A percentile compares a stretch with the other conserved stretches of the same genome.
Conservation (phyloP, 2,329 filamentous ascomycete genomes). For the Epichloe scottii region DNA sequence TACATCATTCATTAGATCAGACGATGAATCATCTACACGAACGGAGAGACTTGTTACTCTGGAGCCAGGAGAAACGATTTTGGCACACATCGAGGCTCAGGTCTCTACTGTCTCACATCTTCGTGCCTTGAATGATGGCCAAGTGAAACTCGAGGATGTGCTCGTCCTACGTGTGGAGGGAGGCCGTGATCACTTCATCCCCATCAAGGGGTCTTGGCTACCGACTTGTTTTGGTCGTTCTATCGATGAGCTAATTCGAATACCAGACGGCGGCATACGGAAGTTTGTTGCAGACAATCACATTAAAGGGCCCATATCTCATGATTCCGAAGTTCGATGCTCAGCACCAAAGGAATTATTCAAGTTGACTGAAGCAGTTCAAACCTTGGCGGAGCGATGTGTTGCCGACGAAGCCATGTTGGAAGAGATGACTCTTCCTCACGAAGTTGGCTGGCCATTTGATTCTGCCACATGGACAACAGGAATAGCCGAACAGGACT, state of each 20-base stretch:
- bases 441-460: constrained; percentile 49
- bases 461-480: constrained; percentile 27
- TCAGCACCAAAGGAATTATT: constrained; percentile 85
- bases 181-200: constrained; percentile 86
- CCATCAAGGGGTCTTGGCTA: constrained; percentile 65
- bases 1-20: constrained; percentile 44
- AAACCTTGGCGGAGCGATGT: constrained; percentile 41
- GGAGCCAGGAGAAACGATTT: constrained; percentile 72
- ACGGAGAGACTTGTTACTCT: constrained; percentile 48
- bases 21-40: constrained; percentile 18
- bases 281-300: constrained; percentile 27
- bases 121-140: constrained; percentile 57
- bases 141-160: constrained; percentile 63
- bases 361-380: constrained; percentile 71
- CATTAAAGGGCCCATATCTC: constrained; percentile 38
- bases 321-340: constrained; percentile 49
- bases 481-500: constrained; percentile 12
- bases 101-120: constrained; percentile 53
- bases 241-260: constrained; percentile 74
- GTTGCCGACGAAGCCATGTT: constrained; percentile 52
- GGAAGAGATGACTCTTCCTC: constrained; percentile 37
- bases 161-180: constrained; percentile 72
- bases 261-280: constrained; percentile 71
- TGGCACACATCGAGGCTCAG: constrained; percentile 53
- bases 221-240: constrained; percentile 74